Evolutionary conservation across 371 early-diverging fungal genomes (phyloP).

Genomic region (Mucor lusitanicus): DNA sequence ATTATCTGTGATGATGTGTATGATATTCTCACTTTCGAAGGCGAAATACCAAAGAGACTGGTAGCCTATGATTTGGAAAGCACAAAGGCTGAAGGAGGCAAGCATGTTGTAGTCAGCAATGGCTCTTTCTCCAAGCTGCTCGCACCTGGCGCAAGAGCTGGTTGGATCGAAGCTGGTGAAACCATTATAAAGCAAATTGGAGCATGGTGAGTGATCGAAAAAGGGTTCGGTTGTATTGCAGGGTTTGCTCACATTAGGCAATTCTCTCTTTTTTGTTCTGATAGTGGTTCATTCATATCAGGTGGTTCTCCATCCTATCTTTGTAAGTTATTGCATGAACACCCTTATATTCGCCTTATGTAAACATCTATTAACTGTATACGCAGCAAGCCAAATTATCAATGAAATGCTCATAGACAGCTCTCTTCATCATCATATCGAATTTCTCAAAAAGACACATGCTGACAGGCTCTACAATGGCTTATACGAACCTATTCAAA

Average conservation of each 20-base stretch:
- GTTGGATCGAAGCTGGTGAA: conserved; percentile 42
- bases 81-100: not conserved
- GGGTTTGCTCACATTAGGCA: not conserved
- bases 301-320: conserved; percentile 42
- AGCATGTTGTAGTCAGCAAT: conserved; percentile 41
- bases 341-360: not conserved
- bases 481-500: conserved; percentile 27
- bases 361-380: not conserved
- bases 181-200: conserved; percentile 28
- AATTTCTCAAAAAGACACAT: conserved; percentile 11
- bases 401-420: conserved; percentile 25
- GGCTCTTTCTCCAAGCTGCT: conserved; percentile 47
- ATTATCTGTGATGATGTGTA: conserved; percentile 71
- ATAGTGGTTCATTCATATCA: conserved; percentile 43
- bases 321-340: conserved; percentile 15
- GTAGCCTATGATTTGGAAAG: conserved; percentile 39
- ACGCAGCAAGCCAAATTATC: conserved; percentile 34
- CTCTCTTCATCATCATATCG: conserved; percentile 24
- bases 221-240: not conserved
- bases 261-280: not conserved
- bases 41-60: conserved; percentile 17
- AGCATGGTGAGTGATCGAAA: conserved; percentile 24
- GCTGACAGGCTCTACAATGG: conserved; percentile 26
- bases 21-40: conserved; percentile 47
- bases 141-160: conserved; percentile 40